phyloP scores from a whole-genome alignment of 2,329 filamentous ascomycete genomes.

The Ophiostoma quercus region DNA sequence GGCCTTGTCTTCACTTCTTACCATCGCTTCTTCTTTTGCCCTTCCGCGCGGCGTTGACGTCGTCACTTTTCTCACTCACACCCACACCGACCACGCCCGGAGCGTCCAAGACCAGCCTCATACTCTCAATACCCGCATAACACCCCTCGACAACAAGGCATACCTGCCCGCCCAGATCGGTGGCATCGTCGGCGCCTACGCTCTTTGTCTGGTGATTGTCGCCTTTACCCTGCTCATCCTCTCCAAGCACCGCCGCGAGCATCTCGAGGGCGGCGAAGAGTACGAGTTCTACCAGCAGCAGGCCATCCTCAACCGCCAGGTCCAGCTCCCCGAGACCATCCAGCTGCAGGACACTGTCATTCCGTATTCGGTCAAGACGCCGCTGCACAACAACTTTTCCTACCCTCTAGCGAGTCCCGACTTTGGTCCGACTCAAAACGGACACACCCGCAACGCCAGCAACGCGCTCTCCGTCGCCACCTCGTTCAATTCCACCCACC shows the following conservation, averaged over 20 bases:
- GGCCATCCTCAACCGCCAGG: slow-evolving; percentile 28
- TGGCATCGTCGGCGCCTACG: slow-evolving; percentile 78
- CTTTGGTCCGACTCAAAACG: too few species aligned
- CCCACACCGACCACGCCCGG: slow-evolving; percentile 38
- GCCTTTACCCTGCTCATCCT: slow-evolving; percentile 61
- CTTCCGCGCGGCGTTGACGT: slow-evolving; percentile 32
- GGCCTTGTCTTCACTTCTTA: slow-evolving; percentile 1
- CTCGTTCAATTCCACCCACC: slow-evolving; percentile 39
- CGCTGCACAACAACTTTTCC: slow-evolving; percentile 41
- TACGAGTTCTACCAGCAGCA: slow-evolving; percentile 37
- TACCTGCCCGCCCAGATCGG: slow-evolving; percentile 77
- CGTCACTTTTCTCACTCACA: not conserved
- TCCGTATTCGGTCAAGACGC: slow-evolving; percentile 33
- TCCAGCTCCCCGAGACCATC: slow-evolving; percentile 30
- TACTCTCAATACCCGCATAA: not conserved
- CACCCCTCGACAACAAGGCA: slow-evolving; percentile 53
- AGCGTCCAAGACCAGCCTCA: slow-evolving; percentile 52
- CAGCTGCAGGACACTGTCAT: slow-evolving; percentile 30
- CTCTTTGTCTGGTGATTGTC: slow-evolving; percentile 68
- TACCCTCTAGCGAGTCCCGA: slow-evolving; percentile 39
- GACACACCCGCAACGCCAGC: not conserved
- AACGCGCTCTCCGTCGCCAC: slow-evolving; percentile 29
- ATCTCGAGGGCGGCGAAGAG: slow-evolving; percentile 49
- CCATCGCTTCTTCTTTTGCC: slow-evolving; percentile 28
- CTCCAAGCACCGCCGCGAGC: slow-evolving; percentile 50